Base-by-base conservation (phyloP, 2,329 filamentous ascomycete genomes). In the Alternaria ventricosa region DNA sequence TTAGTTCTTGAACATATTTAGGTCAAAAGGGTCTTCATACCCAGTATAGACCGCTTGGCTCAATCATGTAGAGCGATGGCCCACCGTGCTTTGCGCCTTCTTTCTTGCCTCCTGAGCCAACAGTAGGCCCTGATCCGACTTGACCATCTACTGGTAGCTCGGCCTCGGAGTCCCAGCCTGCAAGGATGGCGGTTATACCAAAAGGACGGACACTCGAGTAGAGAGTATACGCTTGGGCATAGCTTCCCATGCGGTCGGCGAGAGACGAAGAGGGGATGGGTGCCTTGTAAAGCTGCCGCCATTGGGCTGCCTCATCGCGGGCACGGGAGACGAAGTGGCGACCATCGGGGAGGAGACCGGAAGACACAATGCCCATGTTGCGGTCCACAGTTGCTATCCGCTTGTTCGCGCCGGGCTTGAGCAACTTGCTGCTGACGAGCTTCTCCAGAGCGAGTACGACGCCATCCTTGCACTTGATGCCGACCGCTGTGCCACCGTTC, bases 121-220 rank as follows among this genome's bases (percentile, higher is more conserved):
- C 87, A 46, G 84, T 84, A 53, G 95, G 95, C 22, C 95, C 95
- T 43, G 82, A 86, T 68, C 95, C 95, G 36, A 97, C 95, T 82
- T 97, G 90, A 68, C 93, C 95, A 79, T 97, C 95, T 49, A 98
- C 94, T 54, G 90, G 90, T 47, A 90, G 83, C 79, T 97, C 94
- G 46, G 89, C 87, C 80, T 97, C 94, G 59, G 92, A 92, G 83
- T 99, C 96, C 88, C 94, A 96, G 64, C 96, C 96, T 72, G 90
- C 96, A 65, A 99, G 83, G 78, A 99, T 98, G 65, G 94, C 92
- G 20, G 95, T 97, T 80, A 98, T 93, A 77, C 96, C 96, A 78
- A 99, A 99, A 33, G 96, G 96, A 66, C 96, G 92, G 64, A 99
- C 96, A 66, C 93, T 96, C 63, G 93, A 95, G 86, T 98, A 98